Evolutionary conservation across 805 yeast genomes (phyloP), one percentile per base, ranked within the genome.

Genomic region (Teunomyces tritomae): DNA sequence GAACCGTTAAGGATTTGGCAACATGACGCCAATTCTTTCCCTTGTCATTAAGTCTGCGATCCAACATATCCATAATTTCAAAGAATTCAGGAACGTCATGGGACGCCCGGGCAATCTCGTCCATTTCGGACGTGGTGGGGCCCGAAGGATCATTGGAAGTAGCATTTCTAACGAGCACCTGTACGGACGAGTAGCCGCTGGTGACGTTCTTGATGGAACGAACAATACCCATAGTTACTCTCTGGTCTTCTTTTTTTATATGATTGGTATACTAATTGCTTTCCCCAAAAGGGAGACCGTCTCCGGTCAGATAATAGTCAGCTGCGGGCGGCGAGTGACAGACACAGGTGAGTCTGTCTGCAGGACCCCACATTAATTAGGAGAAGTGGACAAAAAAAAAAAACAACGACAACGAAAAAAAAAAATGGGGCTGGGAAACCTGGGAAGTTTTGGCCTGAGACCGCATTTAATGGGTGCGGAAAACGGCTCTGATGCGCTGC

Each of bases 11-110:
- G 1, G 96, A 84, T 67, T 92, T 94, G 53, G 95, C 91, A 43
- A 92, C 91, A 64, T 92, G 99, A 55, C 96, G 80, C 97, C 97
- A 92, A 70, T 92, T 87, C 65, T 90, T 91, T 51, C 98, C 98
- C 73, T 91, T 91, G 63, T 92, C 98, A 62, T 92, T 92, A 54
- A 92, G 72, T 53, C 99, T 79, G 55, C 89, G 82, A 69, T 92
- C 97, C 39, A 92, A 69, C 85, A 92, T 89, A 61, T 92, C 97
- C 95, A 92, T 87, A 41, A 90, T 82, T 62, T 90, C 96, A 59
- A 89, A 76, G 58, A 90, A 83, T 57, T 89, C 95, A 5, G 85
- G 82, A 52, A 70, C 77, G 16, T 28, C 32, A 14, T 13, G 14
- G 60, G 72, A 69, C 55, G 83, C 86, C 1, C 96, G 87, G 56